A percentile compares a stretch with the other conserved stretches of the same genome.
These are phyloP conservation scores for Dianthus caryophyllus DNA, from an alignment of 148 eudicot species.

Conservation along the genomic window DNA sequence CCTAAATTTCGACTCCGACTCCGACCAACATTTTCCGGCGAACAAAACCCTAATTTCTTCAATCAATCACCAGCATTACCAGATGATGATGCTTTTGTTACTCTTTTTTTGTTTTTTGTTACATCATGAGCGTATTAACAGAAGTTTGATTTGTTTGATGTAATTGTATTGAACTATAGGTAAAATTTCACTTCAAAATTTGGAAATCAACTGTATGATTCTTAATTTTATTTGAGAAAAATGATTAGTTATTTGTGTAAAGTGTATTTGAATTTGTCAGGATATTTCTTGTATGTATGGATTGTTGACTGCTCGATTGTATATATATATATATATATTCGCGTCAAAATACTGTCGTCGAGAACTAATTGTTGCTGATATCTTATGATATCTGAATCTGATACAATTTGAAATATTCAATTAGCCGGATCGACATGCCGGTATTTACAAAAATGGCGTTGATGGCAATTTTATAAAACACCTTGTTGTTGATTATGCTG, in stretches of 20 bases:
- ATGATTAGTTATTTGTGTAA: background rate
- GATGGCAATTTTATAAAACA: background rate
- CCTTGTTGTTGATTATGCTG: no score
- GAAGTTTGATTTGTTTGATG: conserved; percentile 3
- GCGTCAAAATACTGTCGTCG: background rate
- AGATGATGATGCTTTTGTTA: background rate
- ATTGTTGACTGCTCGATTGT: background rate
- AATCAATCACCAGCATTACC: background rate
- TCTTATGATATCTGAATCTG: no score
- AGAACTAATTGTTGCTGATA: background rate
- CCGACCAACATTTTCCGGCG: background rate
- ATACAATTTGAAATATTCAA: background rate
- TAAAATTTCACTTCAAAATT: background rate
- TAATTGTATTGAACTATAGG: background rate
- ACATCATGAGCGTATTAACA: background rate
- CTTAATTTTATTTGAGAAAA: background rate
- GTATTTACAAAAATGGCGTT: background rate
- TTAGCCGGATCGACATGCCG: background rate
- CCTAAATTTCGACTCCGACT: background rate
- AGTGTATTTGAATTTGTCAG: background rate
- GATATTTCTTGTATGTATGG: background rate
- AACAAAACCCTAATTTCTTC: background rate
- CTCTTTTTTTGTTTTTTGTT: background rate
- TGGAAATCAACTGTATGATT: background rate
- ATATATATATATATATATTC: background rate